phyloP scores from a whole-genome alignment of 2,329 filamentous ascomycete genomes.

The Penicillium concentricum region DNA sequence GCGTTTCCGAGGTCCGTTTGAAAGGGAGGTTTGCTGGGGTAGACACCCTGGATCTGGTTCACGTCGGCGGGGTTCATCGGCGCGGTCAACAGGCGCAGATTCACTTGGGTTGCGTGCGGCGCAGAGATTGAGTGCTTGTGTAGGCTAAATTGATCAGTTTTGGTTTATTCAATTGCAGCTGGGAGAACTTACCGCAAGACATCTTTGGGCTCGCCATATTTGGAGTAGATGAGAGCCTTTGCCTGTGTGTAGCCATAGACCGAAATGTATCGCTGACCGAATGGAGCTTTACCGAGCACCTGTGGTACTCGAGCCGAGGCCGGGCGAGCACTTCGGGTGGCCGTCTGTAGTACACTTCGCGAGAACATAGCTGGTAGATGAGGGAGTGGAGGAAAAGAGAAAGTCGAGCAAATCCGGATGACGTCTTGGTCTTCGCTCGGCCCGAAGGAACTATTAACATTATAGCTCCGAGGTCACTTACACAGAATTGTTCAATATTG shows the following conservation, averaged over 20 bases:
- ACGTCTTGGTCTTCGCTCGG: slow-evolving; percentile 18
- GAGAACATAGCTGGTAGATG: slow-evolving; percentile 29
- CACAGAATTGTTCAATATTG: neutral
- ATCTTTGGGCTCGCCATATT: slow-evolving; percentile 51
- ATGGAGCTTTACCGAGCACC: slow-evolving; percentile 12
- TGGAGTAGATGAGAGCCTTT: slow-evolving; percentile 49
- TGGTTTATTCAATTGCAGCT: neutral
- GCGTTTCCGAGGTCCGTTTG: slow-evolving; percentile 72
- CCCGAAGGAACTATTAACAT: slow-evolving; percentile 13
- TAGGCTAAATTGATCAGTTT: slow-evolving; percentile 28
- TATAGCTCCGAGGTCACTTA: neutral
- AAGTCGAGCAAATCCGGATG: slow-evolving; percentile 12
- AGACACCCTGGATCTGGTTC: slow-evolving; percentile 96
- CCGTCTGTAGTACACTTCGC: slow-evolving; percentile 24
- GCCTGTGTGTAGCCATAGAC: slow-evolving; percentile 52
- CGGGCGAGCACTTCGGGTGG: slow-evolving; percentile 13
- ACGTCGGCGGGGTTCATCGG: slow-evolving; percentile 97
- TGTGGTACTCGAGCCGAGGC: slow-evolving; percentile 8
- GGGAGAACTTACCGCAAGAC: slow-evolving; percentile 40
- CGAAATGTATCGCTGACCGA: slow-evolving; percentile 41
- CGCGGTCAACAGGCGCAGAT: slow-evolving; percentile 82
- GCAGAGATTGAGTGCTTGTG: slow-evolving; percentile 52
- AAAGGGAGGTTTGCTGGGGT: slow-evolving; percentile 81
- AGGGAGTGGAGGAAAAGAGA: neutral
- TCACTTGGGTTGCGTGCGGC: slow-evolving; percentile 62